phyloP scores from a whole-genome alignment of 805 yeast species.

The Cyberlindnera subsufficiens region DNA sequence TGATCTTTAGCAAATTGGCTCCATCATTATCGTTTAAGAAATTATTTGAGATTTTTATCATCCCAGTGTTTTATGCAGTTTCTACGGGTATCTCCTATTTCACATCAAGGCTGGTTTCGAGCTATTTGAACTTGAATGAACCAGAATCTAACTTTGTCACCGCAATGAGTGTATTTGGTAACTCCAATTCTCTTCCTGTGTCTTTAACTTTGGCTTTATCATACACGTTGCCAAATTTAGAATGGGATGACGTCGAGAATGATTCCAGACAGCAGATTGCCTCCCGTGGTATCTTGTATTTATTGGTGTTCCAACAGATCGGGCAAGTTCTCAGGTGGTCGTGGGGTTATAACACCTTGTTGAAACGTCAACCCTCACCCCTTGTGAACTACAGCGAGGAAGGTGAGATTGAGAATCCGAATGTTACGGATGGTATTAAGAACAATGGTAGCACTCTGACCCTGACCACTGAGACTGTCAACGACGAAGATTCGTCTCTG shows the following conservation, averaged over 20 bases:
- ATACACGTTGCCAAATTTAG: constrained; percentile 65
- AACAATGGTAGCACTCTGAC: not conserved
- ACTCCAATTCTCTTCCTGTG: constrained; percentile 91
- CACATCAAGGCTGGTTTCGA: constrained; percentile 54
- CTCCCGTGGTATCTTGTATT: constrained; percentile 68
- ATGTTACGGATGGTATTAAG: not conserved
- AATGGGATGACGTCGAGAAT: constrained; percentile 67
- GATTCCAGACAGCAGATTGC: constrained; percentile 69
- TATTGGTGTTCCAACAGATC: constrained; percentile 73
- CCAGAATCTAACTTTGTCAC: constrained; percentile 87
- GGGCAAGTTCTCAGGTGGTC: constrained; percentile 84
- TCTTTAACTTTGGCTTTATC: constrained; percentile 78
- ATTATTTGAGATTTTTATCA: constrained; percentile 71
- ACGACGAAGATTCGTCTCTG: not conserved
- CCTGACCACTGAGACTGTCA: not conserved
- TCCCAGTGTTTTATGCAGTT: constrained; percentile 79
- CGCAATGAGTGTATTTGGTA: constrained; percentile 96
- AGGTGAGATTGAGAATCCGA: constrained; percentile 26
- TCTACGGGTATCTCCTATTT: constrained; percentile 71
- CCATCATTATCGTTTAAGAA: constrained; percentile 65
- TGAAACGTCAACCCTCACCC: constrained; percentile 41
- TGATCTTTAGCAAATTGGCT: constrained; percentile 80
- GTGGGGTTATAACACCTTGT: constrained; percentile 74
- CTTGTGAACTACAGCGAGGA: not conserved
- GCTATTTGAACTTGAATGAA: constrained; percentile 50